These are phyloP conservation scores for Pseudocercospora fuligena DNA, from an alignment of 2,329 filamentous ascomycete species.

Conservation along the genomic window DNA sequence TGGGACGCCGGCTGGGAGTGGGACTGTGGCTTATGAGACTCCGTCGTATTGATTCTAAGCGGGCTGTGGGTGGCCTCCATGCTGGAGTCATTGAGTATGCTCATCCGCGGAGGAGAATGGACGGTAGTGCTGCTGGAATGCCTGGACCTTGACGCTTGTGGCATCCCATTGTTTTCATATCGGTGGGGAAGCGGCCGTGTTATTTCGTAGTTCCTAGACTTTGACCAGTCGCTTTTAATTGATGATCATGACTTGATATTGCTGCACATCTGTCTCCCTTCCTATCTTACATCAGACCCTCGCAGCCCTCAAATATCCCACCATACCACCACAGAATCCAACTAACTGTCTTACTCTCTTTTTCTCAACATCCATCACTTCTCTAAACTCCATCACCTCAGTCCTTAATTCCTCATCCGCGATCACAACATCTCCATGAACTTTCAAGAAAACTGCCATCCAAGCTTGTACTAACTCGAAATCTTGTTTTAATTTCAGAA, in stretches of 20 bases:
- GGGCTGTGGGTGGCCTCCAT: no score
- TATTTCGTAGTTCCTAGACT: no score
- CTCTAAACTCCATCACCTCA: conserved; percentile 71
- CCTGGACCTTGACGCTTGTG: no score
- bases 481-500: conserved; percentile 72
- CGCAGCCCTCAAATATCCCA: conserved; percentile 33
- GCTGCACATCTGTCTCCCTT: neutral
- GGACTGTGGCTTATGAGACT: neutral
- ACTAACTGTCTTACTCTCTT: conserved; percentile 76
- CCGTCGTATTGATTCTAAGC: neutral
- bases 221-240: no score
- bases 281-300: conserved; percentile 27
- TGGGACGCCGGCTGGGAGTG: neutral
- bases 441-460: conserved; percentile 90
- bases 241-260: no score
- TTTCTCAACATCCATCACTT: conserved; percentile 58
- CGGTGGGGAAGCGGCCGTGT: no score
- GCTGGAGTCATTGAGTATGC: no score
- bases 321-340: conserved; percentile 35
- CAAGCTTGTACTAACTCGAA: conserved; percentile 95
- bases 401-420: conserved; percentile 58
- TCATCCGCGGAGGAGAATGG: no score
- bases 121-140: no score
- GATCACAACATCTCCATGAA: conserved; percentile 70
- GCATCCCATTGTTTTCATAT: no score